phyloP scores from a whole-genome alignment of 192 early-diverging fungal genomes.

The Backusella liffmaniae region DNA sequence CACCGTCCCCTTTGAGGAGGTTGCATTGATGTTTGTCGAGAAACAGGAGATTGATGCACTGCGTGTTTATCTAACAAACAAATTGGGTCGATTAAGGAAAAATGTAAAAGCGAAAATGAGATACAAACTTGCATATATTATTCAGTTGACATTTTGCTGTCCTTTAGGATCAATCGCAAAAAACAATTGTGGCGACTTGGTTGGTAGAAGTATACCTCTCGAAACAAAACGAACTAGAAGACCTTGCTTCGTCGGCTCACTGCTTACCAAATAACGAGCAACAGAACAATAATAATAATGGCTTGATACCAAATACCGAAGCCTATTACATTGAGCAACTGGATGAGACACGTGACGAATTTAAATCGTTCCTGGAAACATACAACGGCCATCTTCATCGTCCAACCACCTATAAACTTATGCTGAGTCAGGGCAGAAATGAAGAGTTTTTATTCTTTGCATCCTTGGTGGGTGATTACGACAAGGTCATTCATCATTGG shows the following conservation, averaged over 20 bases:
- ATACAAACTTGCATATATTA: too few species aligned
- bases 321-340: constrained; percentile 61
- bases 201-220: constrained; percentile 85
- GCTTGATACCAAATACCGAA: constrained; percentile 38
- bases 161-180: constrained; percentile 74
- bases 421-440: constrained; percentile 83
- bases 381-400: constrained; percentile 66
- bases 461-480: constrained; percentile 80
- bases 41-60: constrained; percentile 70
- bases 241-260: constrained; percentile 37
- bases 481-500: constrained; percentile 85
- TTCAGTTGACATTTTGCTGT: neutral
- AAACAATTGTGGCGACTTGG: constrained; percentile 82
- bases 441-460: constrained; percentile 83
- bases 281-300: neutral
- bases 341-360: constrained; percentile 61
- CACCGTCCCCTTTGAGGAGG: constrained; percentile 84
- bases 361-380: constrained; percentile 67
- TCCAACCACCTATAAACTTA: constrained; percentile 75
- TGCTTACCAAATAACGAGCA: neutral
- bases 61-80: constrained; percentile 73
- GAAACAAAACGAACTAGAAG: constrained; percentile 69
- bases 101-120: constrained; percentile 40
- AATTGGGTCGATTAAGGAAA: constrained; percentile 65
- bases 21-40: constrained; percentile 82